These are phyloP conservation scores for Marsdenia floribunda DNA, from an alignment of 257 asterid species.

Conservation along the genomic window DNA sequence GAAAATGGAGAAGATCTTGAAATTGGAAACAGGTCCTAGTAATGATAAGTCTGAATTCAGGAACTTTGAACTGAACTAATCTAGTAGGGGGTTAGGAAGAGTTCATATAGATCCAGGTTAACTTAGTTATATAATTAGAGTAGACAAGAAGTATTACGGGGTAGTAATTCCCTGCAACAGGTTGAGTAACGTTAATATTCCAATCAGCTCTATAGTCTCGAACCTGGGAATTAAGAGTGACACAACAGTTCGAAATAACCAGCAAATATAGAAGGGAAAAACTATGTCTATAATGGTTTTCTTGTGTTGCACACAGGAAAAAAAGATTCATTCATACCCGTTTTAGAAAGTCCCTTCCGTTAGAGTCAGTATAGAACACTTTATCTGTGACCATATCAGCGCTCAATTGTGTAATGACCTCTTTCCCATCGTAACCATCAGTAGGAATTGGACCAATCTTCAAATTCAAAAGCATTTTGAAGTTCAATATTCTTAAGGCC, in stretches of 20 bases:
- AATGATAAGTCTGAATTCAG: not conserved
- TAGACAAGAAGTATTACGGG: constrained; percentile 45
- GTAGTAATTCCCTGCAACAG: constrained; percentile 88
- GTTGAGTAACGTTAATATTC: constrained; percentile 78
- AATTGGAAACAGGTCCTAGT: not conserved
- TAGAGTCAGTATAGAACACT: constrained; percentile 79
- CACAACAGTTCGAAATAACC: not conserved
- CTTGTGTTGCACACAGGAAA: not conserved
- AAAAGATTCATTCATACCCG: constrained; percentile 42
- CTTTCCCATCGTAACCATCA: constrained; percentile 67
- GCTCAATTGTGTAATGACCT: constrained; percentile 69
- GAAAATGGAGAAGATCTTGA: not conserved
- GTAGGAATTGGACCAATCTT: constrained; percentile 81
- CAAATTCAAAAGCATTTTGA: constrained; percentile 20
- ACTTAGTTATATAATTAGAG: not conserved
- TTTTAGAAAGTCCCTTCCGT: constrained; percentile 84
- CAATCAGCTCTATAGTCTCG: constrained; percentile 77
- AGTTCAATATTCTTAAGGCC: constrained; percentile 3
- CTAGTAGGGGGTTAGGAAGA: no score
- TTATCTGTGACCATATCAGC: constrained; percentile 64
- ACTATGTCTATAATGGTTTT: not conserved
- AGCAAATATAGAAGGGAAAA: not conserved
- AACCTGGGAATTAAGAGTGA: constrained; percentile 40
- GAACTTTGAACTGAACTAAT: not conserved
- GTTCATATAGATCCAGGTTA: not conserved